Evolutionary conservation across 305 asterid genomes (phyloP).

Genomic region (Fraxinus velutina): DNA sequence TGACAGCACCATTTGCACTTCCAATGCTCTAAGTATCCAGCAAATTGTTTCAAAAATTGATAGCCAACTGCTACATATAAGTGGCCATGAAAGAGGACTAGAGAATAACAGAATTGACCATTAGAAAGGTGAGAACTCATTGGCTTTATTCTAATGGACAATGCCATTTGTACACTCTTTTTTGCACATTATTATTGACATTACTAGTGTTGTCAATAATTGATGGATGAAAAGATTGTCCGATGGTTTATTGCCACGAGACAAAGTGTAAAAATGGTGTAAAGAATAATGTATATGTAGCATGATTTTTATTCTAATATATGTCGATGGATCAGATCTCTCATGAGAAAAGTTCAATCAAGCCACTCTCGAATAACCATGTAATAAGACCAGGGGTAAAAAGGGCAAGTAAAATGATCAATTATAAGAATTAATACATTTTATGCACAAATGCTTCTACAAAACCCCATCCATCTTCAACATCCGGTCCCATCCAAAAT

Average conservation of each 20-base stretch:
- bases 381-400: neutral
- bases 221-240: too few species aligned
- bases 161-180: too few species aligned
- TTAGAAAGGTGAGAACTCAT: neutral
- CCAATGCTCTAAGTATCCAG: neutral
- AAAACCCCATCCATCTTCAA: conserved; percentile 78
- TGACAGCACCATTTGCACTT: neutral
- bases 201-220: too few species aligned
- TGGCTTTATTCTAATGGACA: neutral
- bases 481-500: conserved; percentile 68
- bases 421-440: conserved; percentile 22
- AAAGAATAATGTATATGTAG: too few species aligned
- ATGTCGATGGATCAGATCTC: neutral
- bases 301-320: neutral
- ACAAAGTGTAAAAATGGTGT: too few species aligned
- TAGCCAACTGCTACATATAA: neutral
- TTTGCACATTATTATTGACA: too few species aligned
- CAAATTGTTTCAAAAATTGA: neutral
- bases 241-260: too few species aligned
- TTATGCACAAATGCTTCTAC: conserved; percentile 46
- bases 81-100: neutral
- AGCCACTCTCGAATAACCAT: neutral
- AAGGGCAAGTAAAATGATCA: neutral
- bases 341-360: neutral
- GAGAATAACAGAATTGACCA: neutral